Evolutionary conservation across 805 yeast species (phyloP).

Genomic region (Ogataea thermomethanolica): DNA sequence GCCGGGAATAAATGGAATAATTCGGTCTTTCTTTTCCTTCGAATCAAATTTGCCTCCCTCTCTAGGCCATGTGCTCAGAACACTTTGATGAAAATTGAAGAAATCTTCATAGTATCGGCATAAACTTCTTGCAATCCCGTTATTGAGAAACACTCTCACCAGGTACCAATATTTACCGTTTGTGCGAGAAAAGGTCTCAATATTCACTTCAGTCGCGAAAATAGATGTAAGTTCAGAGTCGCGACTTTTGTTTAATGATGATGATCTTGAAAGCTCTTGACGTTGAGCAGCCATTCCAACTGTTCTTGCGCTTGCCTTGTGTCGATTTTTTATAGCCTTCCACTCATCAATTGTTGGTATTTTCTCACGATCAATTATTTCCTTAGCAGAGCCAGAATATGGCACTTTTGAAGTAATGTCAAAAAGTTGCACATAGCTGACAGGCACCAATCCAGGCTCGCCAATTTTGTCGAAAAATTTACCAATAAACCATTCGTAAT

Average conservation of each 20-base stretch:
- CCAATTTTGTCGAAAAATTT: slow-evolving; percentile 93
- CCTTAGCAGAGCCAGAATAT: slow-evolving; percentile 48
- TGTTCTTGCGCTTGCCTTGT: slow-evolving; percentile 75
- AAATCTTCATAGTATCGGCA: slow-evolving; percentile 94
- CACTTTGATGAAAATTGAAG: slow-evolving; percentile 83
- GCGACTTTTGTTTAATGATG: slow-evolving; percentile 14
- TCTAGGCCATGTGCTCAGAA: slow-evolving; percentile 79
- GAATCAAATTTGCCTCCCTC: slow-evolving; percentile 84
- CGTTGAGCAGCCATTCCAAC: slow-evolving; percentile 28
- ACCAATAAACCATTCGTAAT: slow-evolving; percentile 96
- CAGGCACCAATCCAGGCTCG: slow-evolving; percentile 96
- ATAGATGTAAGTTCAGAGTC: slow-evolving; percentile 14
- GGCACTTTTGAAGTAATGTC: slow-evolving; percentile 67
- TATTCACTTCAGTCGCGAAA: slow-evolving; percentile 59
- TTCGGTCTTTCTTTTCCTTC: slow-evolving; percentile 72
- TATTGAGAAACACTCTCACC: slow-evolving; percentile 60
- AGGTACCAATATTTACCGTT: slow-evolving; percentile 89
- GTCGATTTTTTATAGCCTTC: slow-evolving; percentile 87
- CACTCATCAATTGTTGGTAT: slow-evolving; percentile 95
- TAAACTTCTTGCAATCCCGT: slow-evolving; percentile 66
- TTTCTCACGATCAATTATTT: slow-evolving; percentile 53
- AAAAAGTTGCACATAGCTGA: slow-evolving; percentile 79
- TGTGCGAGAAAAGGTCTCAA: slow-evolving; percentile 75
- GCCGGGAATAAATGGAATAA: slow-evolving; percentile 93
- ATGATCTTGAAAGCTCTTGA: slow-evolving; percentile 9